These are phyloP conservation scores for Sphaerostilbella broomeana DNA, from an alignment of 2,329 filamentous ascomycete genomes.

Conservation along the genomic window DNA sequence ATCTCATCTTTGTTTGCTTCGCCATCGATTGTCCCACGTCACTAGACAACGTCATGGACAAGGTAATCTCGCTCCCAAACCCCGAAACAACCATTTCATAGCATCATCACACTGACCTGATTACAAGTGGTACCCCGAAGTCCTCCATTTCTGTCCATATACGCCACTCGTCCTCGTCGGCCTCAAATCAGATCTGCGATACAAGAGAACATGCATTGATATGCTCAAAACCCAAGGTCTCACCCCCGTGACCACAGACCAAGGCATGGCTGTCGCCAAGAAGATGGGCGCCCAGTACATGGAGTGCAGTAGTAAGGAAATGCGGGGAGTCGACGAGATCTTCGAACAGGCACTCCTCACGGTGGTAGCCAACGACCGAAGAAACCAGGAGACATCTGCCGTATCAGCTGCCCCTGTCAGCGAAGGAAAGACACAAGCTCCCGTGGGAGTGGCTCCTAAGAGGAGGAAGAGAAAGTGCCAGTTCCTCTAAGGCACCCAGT, in stretches of 20 bases:
- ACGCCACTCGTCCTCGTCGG: slow-evolving; percentile 93
- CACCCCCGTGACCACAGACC: slow-evolving; percentile 86
- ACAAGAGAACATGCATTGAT: slow-evolving; percentile 95
- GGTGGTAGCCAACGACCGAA: slow-evolving; percentile 73
- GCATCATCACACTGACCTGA: slow-evolving; percentile 20
- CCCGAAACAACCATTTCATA: no score
- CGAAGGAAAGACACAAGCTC: slow-evolving; percentile 33
- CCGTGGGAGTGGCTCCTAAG: slow-evolving; percentile 48
- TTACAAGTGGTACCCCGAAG: slow-evolving; percentile 94
- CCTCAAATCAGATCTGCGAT: slow-evolving; percentile 91
- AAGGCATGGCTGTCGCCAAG: slow-evolving; percentile 78
- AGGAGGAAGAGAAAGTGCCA: slow-evolving; percentile 81
- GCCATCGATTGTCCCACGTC: slow-evolving; percentile 98
- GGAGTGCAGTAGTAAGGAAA: slow-evolving; percentile 98
- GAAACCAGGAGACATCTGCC: slow-evolving; percentile 50
- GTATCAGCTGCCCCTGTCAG: slow-evolving; percentile 32
- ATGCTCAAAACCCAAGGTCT: slow-evolving; percentile 97
- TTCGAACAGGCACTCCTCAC: slow-evolving; percentile 89
- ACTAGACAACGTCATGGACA: slow-evolving; percentile 96
- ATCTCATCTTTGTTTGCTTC: slow-evolving; percentile 97
- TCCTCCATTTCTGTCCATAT: slow-evolving; percentile 96
- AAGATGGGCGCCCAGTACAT: slow-evolving; percentile 96
- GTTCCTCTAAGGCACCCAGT: slow-evolving; percentile 56
- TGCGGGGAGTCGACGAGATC: slow-evolving; percentile 91
- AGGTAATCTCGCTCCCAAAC: slow-evolving; percentile 50